phyloP scores from a whole-genome alignment of 176 grass and related monocot genomes.

The Zea luxurians region DNA sequence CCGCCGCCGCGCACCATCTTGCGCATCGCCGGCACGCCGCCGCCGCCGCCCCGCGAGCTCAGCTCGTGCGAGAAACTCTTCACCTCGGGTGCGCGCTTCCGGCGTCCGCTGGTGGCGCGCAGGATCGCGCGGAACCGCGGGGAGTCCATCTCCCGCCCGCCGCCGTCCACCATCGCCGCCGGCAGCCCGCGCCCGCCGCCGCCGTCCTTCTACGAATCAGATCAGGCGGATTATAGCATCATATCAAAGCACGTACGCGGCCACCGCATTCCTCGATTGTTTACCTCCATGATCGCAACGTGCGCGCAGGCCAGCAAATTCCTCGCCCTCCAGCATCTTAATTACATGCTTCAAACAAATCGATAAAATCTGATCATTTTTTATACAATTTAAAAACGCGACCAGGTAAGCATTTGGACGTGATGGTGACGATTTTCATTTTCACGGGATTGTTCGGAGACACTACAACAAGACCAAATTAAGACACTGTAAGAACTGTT shows the following conservation, averaged over 20 bases:
- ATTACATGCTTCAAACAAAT: slow-evolving; percentile 29
- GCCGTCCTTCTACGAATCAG: slow-evolving; percentile 15
- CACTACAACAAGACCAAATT: neutral
- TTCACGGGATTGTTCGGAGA: neutral
- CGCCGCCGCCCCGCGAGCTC: slow-evolving; percentile 37
- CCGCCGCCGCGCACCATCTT: slow-evolving; percentile 17
- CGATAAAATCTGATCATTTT: slow-evolving; percentile 1
- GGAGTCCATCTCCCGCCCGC: slow-evolving; percentile 74
- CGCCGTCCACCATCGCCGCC: slow-evolving; percentile 42
- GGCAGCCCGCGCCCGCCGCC: slow-evolving; percentile 9
- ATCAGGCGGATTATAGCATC: neutral
- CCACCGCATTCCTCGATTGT: neutral
- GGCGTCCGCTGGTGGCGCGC: slow-evolving; percentile 77
- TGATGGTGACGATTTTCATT: neutral
- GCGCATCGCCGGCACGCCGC: slow-evolving; percentile 36
- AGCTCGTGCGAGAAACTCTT: slow-evolving; percentile 98
- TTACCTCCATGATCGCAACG: slow-evolving; percentile 46
- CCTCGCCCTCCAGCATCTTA: slow-evolving; percentile 22
- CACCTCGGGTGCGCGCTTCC: slow-evolving; percentile 70
- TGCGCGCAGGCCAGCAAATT: slow-evolving; percentile 12
- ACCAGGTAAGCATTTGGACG: neutral
- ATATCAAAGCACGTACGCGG: slow-evolving; percentile 21
- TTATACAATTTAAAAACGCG: too few relatives aligned
- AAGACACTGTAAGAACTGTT: too few relatives aligned
- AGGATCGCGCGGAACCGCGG: slow-evolving; percentile 87